Evolutionary conservation across 2,329 filamentous ascomycete species (phyloP).

Genomic region (Penicillium sp.): DNA sequence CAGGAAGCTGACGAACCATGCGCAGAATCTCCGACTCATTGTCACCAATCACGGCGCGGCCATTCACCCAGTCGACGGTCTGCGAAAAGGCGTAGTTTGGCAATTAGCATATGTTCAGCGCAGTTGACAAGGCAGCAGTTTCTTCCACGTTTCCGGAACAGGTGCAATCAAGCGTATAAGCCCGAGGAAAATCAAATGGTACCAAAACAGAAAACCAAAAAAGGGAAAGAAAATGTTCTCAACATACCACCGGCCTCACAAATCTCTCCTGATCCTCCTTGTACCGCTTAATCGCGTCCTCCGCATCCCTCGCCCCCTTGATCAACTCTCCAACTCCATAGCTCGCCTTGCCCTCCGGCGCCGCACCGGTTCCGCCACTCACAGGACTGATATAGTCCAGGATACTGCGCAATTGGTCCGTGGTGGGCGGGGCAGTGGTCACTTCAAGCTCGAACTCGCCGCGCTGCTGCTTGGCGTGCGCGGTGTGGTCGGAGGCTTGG

Average conservation of each 20-base stretch:
- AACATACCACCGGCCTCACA: conserved; percentile 67
- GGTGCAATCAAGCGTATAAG: too few species aligned
- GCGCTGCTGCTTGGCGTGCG: conserved; percentile 54
- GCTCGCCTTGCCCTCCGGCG: conserved; percentile 58
- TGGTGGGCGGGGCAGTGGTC: conserved; percentile 71
- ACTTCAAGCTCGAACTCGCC: conserved; percentile 81
- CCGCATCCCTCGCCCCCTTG: conserved; percentile 64
- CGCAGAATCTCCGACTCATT: conserved; percentile 85
- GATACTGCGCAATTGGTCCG: conserved; percentile 76
- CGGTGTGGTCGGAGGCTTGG: conserved; percentile 61
- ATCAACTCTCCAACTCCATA: conserved; percentile 60
- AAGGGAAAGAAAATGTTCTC: not conserved
- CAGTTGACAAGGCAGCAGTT: too few species aligned
- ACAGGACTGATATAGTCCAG: conserved; percentile 61
- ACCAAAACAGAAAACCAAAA: too few species aligned
- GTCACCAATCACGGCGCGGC: conserved; percentile 68
- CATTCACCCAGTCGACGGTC: conserved; percentile 90
- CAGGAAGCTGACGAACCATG: conserved; percentile 55
- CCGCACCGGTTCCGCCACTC: conserved; percentile 48
- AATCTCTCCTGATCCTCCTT: conserved; percentile 64
- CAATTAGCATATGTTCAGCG: conserved; percentile 14
- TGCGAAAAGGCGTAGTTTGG: conserved; percentile 9
- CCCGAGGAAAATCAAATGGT: too few species aligned
- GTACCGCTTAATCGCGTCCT: conserved; percentile 74
- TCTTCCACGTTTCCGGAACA: too few species aligned